Evolutionary conservation across 2,329 filamentous ascomycete genomes (phyloP).

Genomic region (Penicillium nordicum): DNA sequence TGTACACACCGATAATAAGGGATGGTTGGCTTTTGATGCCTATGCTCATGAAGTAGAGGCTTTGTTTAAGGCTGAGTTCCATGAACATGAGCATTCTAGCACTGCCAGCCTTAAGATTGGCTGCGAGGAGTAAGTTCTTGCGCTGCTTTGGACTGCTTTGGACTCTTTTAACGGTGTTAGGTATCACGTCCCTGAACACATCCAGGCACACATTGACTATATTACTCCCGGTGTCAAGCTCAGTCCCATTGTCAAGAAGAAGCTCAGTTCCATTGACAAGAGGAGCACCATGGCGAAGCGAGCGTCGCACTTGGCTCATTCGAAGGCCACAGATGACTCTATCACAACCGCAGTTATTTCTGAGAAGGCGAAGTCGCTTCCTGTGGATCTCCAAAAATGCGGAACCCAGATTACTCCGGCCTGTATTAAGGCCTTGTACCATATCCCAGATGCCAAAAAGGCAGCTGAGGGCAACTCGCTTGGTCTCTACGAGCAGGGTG

Average conservation of each 20-base stretch:
- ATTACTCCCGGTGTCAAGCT: conserved; percentile 56
- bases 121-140: conserved; percentile 38
- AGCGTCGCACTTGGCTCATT: conserved; percentile 17
- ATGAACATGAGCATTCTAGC: conserved; percentile 47
- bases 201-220: conserved; percentile 54
- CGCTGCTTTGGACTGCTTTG: not conserved
- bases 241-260: conserved; percentile 33
- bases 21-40: conserved; percentile 56
- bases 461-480: conserved; percentile 48
- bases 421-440: conserved; percentile 53
- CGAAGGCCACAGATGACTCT: conserved; percentile 6
- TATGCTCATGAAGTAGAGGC: conserved; percentile 53
- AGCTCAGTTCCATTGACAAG: conserved; percentile 37
- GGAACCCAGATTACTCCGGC: conserved; percentile 55
- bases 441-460: conserved; percentile 41
- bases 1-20: conserved; percentile 49
- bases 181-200: conserved; percentile 50
- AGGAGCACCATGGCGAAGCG: conserved; percentile 23
- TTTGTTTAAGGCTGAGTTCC: conserved; percentile 53
- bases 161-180: conserved; percentile 8
- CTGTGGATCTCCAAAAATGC: conserved; percentile 44
- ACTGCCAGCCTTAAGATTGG: conserved; percentile 29
- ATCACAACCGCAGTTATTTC: conserved; percentile 6
- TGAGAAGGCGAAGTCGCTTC: conserved; percentile 16
- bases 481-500: conserved; percentile 53